A percentile compares a stretch with the other conserved stretches of the same genome.
phyloP scores from a whole-genome alignment of 176 grass and related monocot genomes.

The Carex scoparia region DNA sequence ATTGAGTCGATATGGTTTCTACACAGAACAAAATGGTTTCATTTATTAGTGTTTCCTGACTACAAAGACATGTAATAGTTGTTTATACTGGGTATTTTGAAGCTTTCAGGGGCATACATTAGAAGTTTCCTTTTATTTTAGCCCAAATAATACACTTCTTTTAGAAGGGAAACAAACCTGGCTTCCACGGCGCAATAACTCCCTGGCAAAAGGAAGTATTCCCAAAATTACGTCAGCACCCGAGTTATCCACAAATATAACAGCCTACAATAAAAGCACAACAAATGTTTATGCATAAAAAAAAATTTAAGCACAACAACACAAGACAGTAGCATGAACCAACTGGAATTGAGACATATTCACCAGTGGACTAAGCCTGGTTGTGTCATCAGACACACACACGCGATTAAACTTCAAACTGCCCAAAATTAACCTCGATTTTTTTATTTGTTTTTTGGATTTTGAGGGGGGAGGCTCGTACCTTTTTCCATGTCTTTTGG shows the following conservation, averaged over 20 bases:
- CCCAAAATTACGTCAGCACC: conserved; percentile 97
- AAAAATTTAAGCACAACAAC: too few species aligned
- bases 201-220: conserved; percentile 89
- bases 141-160: neutral
- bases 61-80: conserved; percentile 5
- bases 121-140: neutral
- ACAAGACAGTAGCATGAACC: neutral
- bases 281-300: conserved; percentile 22
- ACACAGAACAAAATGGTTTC: neutral
- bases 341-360: neutral
- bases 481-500: conserved; percentile 88
- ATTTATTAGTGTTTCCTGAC: neutral
- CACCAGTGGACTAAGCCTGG: neutral
- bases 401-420: neutral
- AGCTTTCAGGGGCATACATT: neutral
- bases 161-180: conserved; percentile 47
- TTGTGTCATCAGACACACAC: neutral
- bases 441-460: neutral
- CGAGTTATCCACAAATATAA: conserved; percentile 99
- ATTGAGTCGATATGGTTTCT: neutral
- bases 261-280: conserved; percentile 41
- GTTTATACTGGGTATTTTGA: neutral
- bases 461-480: conserved; percentile 17
- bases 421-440: neutral
- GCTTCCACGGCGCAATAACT: conserved; percentile 78